phyloP scores from a whole-genome alignment of 2,329 filamentous ascomycete genomes.

The Trichoderma sp. region DNA sequence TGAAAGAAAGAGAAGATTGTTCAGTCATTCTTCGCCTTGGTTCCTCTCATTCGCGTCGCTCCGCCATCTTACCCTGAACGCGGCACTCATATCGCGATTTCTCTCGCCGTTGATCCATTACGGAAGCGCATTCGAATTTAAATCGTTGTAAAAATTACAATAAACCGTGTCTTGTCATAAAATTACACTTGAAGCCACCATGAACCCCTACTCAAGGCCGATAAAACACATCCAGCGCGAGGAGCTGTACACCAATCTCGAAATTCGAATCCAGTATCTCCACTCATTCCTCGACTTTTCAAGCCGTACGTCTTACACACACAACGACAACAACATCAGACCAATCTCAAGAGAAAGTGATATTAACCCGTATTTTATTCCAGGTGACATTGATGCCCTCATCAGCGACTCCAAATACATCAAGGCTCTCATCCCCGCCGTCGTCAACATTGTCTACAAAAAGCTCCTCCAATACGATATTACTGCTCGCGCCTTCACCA shows the following conservation, averaged over 20 bases:
- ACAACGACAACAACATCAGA: background rate
- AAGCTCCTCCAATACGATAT: conserved; percentile 80
- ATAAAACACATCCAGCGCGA: conserved; percentile 65
- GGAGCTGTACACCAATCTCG: conserved; percentile 68
- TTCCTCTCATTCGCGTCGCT: background rate
- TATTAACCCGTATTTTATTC: background rate
- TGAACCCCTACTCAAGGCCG: conserved; percentile 26
- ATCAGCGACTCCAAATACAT: conserved; percentile 70
- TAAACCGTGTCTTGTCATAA: background rate
- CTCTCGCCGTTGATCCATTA: background rate
- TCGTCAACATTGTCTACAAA: conserved; percentile 82
- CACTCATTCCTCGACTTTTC: conserved; percentile 76
- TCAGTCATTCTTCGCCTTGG: background rate
- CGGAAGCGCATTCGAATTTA: too few species aligned
- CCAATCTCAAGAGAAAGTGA: background rate
- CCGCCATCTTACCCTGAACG: background rate
- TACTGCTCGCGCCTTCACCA: conserved; percentile 72
- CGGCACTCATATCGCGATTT: background rate
- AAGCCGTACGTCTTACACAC: conserved; percentile 50
- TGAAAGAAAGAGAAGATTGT: background rate
- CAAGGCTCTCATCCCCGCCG: conserved; percentile 75
- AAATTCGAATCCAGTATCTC: conserved; percentile 67
- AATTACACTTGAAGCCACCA: background rate
- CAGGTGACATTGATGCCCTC: conserved; percentile 71
- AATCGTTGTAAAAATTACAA: too few species aligned